phyloP scores from a whole-genome alignment of 2,329 filamentous ascomycete species.

The Rugonectria rugulosa region DNA sequence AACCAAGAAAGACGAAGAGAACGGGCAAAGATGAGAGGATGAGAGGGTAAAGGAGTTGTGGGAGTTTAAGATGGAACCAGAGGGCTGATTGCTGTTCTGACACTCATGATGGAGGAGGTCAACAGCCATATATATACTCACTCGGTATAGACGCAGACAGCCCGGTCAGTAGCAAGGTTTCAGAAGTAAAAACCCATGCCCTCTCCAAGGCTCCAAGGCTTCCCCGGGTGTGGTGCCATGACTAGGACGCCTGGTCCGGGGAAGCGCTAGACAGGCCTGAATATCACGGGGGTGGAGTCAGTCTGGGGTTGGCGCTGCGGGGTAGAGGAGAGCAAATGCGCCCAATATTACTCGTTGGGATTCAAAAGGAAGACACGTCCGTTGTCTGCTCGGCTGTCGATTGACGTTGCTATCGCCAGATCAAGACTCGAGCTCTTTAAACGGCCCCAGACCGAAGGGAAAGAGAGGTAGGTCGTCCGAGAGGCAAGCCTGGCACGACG shows the following conservation, averaged over 20 bases:
- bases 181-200: background rate
- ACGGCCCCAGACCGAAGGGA: no score
- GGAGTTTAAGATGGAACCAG: constrained; percentile 3
- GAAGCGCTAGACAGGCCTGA: constrained; percentile 14
- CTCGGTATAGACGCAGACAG: constrained; percentile 7
- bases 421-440: no score
- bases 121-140: constrained; percentile 22
- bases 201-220: background rate
- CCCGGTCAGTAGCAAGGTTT: constrained; percentile 6
- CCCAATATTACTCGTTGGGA: constrained; percentile 24
- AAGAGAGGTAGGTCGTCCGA: no score
- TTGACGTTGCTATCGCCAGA: constrained; percentile 9
- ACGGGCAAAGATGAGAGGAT: no score
- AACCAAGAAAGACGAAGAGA: background rate
- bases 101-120: background rate
- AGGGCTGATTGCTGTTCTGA: constrained; percentile 1
- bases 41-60: background rate
- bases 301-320: constrained; percentile 27
- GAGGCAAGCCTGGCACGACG: no score
- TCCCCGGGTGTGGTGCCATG: constrained; percentile 3
- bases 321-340: constrained; percentile 17
- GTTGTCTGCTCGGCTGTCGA: constrained; percentile 2
- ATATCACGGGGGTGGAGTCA: constrained; percentile 21
- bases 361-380: constrained; percentile 18
- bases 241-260: constrained; percentile 12